These are phyloP conservation scores for Adansonia madagascariensis DNA, from an alignment of 441 rosid species.

Conservation along the genomic window DNA sequence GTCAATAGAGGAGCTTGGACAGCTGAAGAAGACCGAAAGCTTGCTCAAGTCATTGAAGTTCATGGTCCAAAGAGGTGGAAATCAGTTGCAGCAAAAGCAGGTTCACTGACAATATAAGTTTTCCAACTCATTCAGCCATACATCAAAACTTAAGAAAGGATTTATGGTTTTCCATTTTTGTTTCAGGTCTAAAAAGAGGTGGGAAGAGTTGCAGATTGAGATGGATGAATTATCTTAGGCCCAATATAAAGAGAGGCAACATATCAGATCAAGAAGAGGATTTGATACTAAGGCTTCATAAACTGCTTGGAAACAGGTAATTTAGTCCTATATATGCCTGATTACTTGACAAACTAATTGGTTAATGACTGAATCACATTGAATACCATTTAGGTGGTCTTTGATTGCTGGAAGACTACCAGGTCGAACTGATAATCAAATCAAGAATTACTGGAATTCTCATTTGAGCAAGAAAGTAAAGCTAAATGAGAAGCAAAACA, in stretches of 20 bases:
- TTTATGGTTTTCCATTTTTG: neutral
- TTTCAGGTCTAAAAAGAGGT: constrained; percentile 45
- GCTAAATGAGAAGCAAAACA: constrained; percentile 30
- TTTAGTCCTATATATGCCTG: too few relatives aligned
- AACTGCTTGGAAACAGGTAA: constrained; percentile 40
- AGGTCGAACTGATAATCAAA: constrained; percentile 49
- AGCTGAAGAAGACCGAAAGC: constrained; percentile 48
- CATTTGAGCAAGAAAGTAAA: constrained; percentile 47
- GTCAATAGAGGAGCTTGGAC: constrained; percentile 52
- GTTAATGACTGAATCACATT: neutral
- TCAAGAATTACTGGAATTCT: constrained; percentile 53
- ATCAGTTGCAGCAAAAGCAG: constrained; percentile 50
- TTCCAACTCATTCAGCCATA: neutral
- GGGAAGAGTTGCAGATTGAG: constrained; percentile 57
- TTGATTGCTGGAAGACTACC: constrained; percentile 54
- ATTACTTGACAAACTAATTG: too few relatives aligned
- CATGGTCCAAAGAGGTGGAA: constrained; percentile 56
- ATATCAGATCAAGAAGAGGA: constrained; percentile 61
- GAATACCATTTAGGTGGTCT: constrained; percentile 41
- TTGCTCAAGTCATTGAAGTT: constrained; percentile 42
- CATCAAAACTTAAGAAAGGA: too few relatives aligned
- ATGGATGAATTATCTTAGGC: constrained; percentile 60
- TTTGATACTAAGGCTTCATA: constrained; percentile 55
- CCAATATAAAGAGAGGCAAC: constrained; percentile 54
- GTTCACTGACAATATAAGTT: constrained; percentile 14